Base-by-base conservation (phyloP, 179 eudicot species). In the Patellifolia procumbens region DNA sequence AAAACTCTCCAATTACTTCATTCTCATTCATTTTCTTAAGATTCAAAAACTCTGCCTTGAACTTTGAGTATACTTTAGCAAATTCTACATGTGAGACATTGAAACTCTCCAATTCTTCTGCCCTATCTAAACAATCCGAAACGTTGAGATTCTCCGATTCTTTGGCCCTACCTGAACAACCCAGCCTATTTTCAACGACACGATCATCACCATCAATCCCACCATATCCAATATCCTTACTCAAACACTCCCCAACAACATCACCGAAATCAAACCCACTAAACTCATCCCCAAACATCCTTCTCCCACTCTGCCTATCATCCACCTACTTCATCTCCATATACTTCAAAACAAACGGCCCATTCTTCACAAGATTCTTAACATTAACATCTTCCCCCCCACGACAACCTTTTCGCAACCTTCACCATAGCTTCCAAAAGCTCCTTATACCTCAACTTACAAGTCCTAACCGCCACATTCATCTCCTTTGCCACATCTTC, bases 351-450 rank as follows among this genome's bases (percentile, higher is more conserved):
- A 92, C 91, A 76, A 78, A 82, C 0, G 82, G 89, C 1, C 91
- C 97, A 83, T 89, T 83, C 79, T 70, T 89, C 70, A 91, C 26
- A 73, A 92, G 76, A 76, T 94, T 92, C 89, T 89, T 92, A 62
- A 87, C 87, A 56, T 83, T 92, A 52, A 94, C 85, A 85, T 94
- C 97, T 12, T 91, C 79, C 8, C 98, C n/a, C 98, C 98, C 98
- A 92, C 16, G 97, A 97, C 83, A 94, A 80, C n/a, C 60, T 81
- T 58, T 64, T 79, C 0, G 94, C 97, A 71, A 89, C 98, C 74
- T 88, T 86, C 75, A n/a, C n/a, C n/a, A n/a, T n/a, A n/a, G n/a
- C n/a, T n/a, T n/a, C n/a, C n/a, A n/a, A n/a, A n/a, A n/a, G n/a
- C n/a, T n/a, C n/a, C n/a, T n/a, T n/a, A n/a, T n/a, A n/a, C n/a